Conservation (phyloP, 2,329 filamentous ascomycete species). For the Monilinia fructigena region DNA sequence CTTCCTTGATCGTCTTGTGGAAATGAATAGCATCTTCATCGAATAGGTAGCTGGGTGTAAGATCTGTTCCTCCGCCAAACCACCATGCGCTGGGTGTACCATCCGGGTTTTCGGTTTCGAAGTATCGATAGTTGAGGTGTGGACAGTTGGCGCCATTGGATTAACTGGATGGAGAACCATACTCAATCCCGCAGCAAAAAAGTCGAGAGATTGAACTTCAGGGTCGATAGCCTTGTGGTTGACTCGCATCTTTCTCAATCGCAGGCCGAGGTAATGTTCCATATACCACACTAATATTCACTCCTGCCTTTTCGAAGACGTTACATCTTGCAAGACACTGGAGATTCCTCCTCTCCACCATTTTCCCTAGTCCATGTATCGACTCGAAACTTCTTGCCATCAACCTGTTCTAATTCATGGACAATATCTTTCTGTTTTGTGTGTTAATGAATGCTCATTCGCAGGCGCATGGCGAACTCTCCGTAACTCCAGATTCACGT, state of each 20-base stretch:
- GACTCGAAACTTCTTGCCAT: conserved; percentile 75
- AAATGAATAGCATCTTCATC: conserved; percentile 97
- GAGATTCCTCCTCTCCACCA: conserved; percentile 90
- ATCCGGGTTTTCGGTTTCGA: conserved; percentile 87
- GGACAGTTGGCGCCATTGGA: conserved; percentile 95
- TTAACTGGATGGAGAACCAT: conserved; percentile 92
- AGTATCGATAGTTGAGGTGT: conserved; percentile 98
- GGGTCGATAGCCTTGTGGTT: conserved; percentile 89
- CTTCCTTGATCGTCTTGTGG: conserved; percentile 87
- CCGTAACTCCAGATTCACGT: conserved; percentile 70
- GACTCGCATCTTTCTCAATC: conserved; percentile 88
- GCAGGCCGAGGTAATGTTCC: conserved; percentile 82
- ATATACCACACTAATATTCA: conserved; percentile 94
- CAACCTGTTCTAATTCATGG: conserved; percentile 74
- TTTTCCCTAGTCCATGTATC: conserved; percentile 87
- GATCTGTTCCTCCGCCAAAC: conserved; percentile 93
- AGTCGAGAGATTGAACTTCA: conserved; percentile 78
- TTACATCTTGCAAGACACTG: conserved; percentile 92
- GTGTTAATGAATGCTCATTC: conserved; percentile 96
- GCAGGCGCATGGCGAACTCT: conserved; percentile 91
- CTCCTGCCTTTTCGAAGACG: conserved; percentile 95
- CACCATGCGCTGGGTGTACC: conserved; percentile 88
- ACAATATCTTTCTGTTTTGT: conserved; percentile 91
- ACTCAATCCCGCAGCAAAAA: conserved; percentile 92
- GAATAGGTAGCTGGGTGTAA: conserved; percentile 92